phyloP scores from a whole-genome alignment of 768 basidiomycete species.

The Boletus coccyginus region DNA sequence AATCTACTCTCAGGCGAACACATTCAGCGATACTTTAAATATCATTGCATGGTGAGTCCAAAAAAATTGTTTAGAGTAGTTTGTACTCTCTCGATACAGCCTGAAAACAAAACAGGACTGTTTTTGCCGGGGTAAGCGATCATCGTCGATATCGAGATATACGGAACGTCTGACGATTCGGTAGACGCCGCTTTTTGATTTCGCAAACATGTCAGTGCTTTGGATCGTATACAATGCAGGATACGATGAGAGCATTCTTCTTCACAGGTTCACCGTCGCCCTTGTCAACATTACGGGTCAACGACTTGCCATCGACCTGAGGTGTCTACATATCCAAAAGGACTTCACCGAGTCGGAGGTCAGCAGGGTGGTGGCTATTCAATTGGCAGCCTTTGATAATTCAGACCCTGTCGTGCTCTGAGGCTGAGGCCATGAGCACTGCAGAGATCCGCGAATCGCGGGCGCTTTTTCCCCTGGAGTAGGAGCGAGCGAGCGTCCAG shows the following conservation, averaged over 20 bases:
- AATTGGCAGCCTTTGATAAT: not conserved
- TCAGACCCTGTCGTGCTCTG: not conserved
- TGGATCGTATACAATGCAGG: not conserved
- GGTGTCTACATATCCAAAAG: not conserved
- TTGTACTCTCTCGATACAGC: not conserved
- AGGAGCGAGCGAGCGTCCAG: no score
- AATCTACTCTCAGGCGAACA: not conserved
- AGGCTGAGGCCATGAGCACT: not conserved
- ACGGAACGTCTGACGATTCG: not conserved
- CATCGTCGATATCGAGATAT: not conserved
- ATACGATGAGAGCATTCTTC: not conserved
- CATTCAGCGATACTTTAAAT: not conserved
- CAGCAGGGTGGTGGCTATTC: slow-evolving; percentile 1
- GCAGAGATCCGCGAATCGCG: not conserved
- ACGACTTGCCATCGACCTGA: slow-evolving; percentile 3
- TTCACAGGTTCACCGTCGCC: not conserved
- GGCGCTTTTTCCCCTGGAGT: no score
- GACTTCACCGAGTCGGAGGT: not conserved
- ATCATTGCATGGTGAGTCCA: not conserved
- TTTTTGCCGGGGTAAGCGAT: not conserved
- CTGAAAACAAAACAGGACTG: not conserved
- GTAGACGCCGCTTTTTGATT: not conserved
- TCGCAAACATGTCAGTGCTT: not conserved
- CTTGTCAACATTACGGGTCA: slow-evolving; percentile 3
- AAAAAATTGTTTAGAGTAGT: not conserved